These are phyloP conservation scores for Botrytis elliptica DNA, from an alignment of 2,329 filamentous ascomycete genomes.

Conservation along the genomic window DNA sequence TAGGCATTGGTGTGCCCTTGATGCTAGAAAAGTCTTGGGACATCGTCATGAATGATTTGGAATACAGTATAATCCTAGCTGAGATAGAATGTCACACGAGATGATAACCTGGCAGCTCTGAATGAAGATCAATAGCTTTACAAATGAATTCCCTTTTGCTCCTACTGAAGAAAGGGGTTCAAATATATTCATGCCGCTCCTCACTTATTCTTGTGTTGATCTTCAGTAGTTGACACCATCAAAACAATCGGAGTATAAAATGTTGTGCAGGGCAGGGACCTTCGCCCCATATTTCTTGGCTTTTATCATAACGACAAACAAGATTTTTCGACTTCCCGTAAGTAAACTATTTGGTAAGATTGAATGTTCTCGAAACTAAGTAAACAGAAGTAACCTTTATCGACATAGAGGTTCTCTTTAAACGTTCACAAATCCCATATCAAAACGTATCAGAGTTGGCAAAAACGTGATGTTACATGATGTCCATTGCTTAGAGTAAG, in stretches of 20 bases:
- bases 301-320: not conserved
- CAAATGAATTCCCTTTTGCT: not conserved
- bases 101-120: not conserved
- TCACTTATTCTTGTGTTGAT: not conserved
- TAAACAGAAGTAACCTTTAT: not conserved
- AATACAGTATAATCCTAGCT: not conserved
- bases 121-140: not conserved
- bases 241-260: not conserved
- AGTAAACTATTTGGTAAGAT: not conserved
- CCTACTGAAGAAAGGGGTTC: not conserved
- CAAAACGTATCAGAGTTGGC: not conserved
- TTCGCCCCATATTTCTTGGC: not conserved
- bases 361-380: not conserved
- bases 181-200: not conserved
- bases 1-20: not conserved
- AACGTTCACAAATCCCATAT: not conserved
- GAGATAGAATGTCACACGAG: not conserved
- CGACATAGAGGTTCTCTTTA: not conserved
- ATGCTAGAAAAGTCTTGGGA: not conserved
- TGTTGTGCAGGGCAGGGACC: slow-evolving; percentile 1
- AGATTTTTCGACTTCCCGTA: not conserved
- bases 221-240: not conserved
- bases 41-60: not conserved
- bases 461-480: not conserved
- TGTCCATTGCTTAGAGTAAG: not conserved